A percentile compares a stretch with the other conserved stretches of the same genome.
Evolutionary conservation across 768 basidiomycete genomes (phyloP).

Genomic region (Mycena leptocephala): DNA sequence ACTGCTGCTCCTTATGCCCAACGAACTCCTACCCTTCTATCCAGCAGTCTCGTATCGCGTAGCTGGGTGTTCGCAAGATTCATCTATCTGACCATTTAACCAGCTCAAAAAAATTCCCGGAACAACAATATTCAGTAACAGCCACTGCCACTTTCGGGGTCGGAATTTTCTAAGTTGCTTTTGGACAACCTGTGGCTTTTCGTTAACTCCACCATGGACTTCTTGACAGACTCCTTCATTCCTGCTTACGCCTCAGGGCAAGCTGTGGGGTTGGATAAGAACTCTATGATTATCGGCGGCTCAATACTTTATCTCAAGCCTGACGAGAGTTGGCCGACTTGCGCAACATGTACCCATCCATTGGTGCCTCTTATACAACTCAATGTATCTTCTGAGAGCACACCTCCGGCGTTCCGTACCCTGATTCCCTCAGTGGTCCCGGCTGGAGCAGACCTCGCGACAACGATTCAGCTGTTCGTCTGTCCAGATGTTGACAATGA

Average conservation of each 20-base stretch:
- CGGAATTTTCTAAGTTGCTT: too few relatives aligned
- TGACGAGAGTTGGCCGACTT: conserved; percentile 20
- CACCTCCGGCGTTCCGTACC: background rate
- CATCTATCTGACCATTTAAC: too few relatives aligned
- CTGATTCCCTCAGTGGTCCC: conserved; percentile 1
- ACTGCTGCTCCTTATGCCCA: too few relatives aligned
- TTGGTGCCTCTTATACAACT: conserved; percentile 31
- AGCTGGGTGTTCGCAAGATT: too few relatives aligned
- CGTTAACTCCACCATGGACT: background rate
- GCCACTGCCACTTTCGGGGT: too few relatives aligned
- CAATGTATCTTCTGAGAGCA: conserved; percentile 26
- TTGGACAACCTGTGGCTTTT: too few relatives aligned
- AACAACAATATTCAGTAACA: too few relatives aligned
- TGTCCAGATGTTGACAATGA: conserved; percentile 24
- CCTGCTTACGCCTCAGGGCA: background rate
- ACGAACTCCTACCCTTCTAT: too few relatives aligned
- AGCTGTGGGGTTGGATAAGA: background rate
- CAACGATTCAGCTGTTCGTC: conserved; percentile 34
- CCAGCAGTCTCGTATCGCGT: too few relatives aligned
- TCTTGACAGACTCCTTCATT: background rate
- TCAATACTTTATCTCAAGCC: background rate
- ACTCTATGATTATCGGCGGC: conserved; percentile 13
- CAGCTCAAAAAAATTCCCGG: too few relatives aligned
- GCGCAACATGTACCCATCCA: conserved; percentile 28
- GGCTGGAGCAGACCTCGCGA: background rate